Percentiles rank a stretch among this genome's conserved stretches.
phyloP scores from a whole-genome alignment of 2,329 filamentous ascomycete species.

The Reticulascus tulasneorum region DNA sequence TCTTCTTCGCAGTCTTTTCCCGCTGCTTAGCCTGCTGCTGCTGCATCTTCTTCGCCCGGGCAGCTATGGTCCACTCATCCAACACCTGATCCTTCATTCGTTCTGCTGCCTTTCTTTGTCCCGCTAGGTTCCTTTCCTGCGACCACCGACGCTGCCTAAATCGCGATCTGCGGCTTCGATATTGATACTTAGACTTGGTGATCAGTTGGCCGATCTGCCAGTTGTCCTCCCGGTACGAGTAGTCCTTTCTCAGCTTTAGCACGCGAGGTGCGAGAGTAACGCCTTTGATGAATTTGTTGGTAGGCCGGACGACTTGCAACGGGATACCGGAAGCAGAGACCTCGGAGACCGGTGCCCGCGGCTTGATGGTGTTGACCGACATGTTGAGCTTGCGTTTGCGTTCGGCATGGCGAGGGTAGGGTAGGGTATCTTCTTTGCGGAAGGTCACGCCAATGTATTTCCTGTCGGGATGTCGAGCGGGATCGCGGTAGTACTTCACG shows the following conservation, averaged over 20 bases:
- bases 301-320: constrained; percentile 36
- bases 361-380: constrained; percentile 48
- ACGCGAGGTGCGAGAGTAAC: constrained; percentile 39
- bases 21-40: constrained; percentile 20
- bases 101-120: constrained; percentile 33
- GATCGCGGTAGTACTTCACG: constrained; percentile 95
- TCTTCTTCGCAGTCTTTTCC: constrained; percentile 25
- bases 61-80: constrained; percentile 21
- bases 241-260: constrained; percentile 47
- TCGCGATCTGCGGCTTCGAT: constrained; percentile 42
- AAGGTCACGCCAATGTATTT: constrained; percentile 95
- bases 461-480: constrained; percentile 72
- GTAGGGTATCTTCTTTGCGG: constrained; percentile 74
- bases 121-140: constrained; percentile 33
- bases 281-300: constrained; percentile 20
- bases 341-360: constrained; percentile 29
- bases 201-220: constrained; percentile 54
- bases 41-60: constrained; percentile 21
- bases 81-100: constrained; percentile 21
- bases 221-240: constrained; percentile 58
- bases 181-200: constrained; percentile 36
- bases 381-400: constrained; percentile 74
- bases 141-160: constrained; percentile 41
- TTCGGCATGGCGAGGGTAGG: constrained; percentile 69
- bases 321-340: constrained; percentile 49